Evolutionary conservation across 352 stramenopile genomes (phyloP), one percentile per base, ranked within the genome.

Genomic region (Phytophthora idaei): DNA sequence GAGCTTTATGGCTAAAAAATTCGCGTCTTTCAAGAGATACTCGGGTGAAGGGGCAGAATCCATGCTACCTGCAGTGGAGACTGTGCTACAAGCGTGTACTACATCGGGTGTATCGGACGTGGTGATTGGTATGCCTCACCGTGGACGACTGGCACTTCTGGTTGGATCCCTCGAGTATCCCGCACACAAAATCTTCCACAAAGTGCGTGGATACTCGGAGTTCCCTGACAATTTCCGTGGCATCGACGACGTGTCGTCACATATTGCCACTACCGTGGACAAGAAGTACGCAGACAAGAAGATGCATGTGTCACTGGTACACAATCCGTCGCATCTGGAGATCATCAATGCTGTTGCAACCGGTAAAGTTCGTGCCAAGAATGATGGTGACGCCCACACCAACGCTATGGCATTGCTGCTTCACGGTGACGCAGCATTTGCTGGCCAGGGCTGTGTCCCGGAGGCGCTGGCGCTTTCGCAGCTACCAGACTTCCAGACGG

Each of bases 251-350:
- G 90, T 97, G 12, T 89, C 82, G 39, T 95, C 85, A 9, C 90
- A 97, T 74, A 91, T 97, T 69, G 90, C 88, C 48, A 82, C 83
- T 44, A 87, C 80, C 0, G 44, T 90, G 15, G 80, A 94, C 68
- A 90, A 92, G 64, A 80, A 73, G 47, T 94, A 81, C 41, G 74
- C 73, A 12, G 57, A 76, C 45, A 72, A 71, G 36, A 67, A 76
- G n/a, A 76, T 97, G 47, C 85, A 91, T 64, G 83, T 96, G n/a
- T 95, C 87, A 27, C 67, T 97, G 31, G 67, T 95, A 29, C 85
- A 93, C 71, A 97, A 97, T 42, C 89, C 90, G 37, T 95, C 84
- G 17, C 90, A 97, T 56, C 63, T 97, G 45, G 90, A 96, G 81
- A 93, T 93, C 51, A 95, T 96, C 71, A 96, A 96, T 52, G 72